phyloP scores from a whole-genome alignment of 495 filamentous ascomycete genomes.

The Penicillium soppii region DNA sequence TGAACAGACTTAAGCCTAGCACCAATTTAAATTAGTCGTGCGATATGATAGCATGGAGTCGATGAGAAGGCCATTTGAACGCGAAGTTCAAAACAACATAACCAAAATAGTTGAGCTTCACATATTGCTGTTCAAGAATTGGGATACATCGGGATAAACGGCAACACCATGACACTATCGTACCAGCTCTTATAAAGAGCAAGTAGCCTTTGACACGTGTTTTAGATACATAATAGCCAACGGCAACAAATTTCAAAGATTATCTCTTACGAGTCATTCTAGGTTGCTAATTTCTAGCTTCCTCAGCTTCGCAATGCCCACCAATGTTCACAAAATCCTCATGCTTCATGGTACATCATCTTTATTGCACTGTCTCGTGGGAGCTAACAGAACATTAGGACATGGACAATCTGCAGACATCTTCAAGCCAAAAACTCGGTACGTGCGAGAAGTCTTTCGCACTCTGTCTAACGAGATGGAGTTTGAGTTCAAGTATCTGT shows the following conservation, averaged over 20 bases:
- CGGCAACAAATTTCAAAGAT: background rate
- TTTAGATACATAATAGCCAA: background rate
- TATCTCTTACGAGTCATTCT: background rate
- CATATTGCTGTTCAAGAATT: background rate
- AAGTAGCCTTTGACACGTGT: background rate
- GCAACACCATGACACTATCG: background rate
- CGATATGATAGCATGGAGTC: background rate
- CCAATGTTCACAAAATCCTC: background rate
- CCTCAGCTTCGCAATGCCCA: background rate
- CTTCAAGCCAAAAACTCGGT: constrained; percentile 1
- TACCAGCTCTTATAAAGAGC: no score
- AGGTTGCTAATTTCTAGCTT: background rate
- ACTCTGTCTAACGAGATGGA: background rate
- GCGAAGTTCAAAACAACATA: background rate
- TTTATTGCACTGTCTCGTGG: background rate
- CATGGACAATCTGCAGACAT: constrained; percentile 1
- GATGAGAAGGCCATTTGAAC: background rate
- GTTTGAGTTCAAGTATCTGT: background rate
- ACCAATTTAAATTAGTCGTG: background rate
- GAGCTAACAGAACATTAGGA: background rate
- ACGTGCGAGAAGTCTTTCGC: background rate
- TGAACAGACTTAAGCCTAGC: background rate
- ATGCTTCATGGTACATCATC: background rate
- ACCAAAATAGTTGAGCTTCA: background rate
- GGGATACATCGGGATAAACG: background rate